Base-by-base conservation (phyloP, 108 stramenopile genomes). In the Aurantiochytrium sp. region DNA sequence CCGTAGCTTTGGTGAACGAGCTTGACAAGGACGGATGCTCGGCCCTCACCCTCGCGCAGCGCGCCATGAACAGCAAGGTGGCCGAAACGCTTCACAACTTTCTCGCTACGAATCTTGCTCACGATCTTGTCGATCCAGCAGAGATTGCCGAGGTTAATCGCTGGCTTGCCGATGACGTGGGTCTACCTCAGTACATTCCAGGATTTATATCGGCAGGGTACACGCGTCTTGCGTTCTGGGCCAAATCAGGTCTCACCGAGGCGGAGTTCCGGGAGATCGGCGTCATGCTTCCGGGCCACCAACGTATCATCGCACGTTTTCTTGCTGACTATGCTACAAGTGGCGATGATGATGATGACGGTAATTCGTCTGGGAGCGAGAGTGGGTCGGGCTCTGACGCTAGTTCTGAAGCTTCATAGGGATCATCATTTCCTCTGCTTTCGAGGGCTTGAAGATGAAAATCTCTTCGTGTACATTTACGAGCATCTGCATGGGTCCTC, bases 171-270 rank as follows among this genome's bases (percentile, higher is more conserved):
- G 49, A 83, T 53, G 76, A 21, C 49, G 76, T 83, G 76, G 25
- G 28, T 8, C 76, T 83, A 6, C 76, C 76, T 6, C 49, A 47
- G n/a, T 83, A 83, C 49, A 53, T 53, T n/a, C 49, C 45, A 2
- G 76, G 76, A 4, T 83, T 83, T 53, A 83, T 83, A 14, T 83
- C 76, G 51, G 49, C 45, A 6, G 76, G 76, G 23, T 83, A 83
- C 76, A 83, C 76, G n/a, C 19, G 76, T n/a, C 76, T 83, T 12
- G 12, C 45, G n/a, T 83, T 83, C 4, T 83, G 76, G 76, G 76
- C 76, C 12, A 83, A 83, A 83, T 25, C 51, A 19, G 76, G 76
- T 23, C 12, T 83, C 12, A 21, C 76, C n/a, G 45, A 47, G 23
- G 18, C 45, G 6, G 76, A 83, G n/a, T 83, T 53, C n/a, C 76